Evolutionary conservation across 208 protist genomes (phyloP), one percentile per base, ranked within the genome.

Genomic region (Wallacemonas collosoma): DNA sequence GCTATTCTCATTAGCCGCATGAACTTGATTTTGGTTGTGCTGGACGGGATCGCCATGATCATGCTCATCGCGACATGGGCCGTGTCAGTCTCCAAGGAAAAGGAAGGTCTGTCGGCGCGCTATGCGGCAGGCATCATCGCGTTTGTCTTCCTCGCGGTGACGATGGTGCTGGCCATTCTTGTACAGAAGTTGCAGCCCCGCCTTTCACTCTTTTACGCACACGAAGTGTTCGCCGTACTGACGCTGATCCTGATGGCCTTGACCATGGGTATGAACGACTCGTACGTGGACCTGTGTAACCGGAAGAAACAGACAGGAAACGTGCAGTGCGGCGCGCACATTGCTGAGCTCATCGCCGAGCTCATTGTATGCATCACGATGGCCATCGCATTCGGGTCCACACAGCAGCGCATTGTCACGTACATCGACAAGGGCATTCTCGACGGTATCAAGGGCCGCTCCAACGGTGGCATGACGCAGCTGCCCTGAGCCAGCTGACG

Each of bases 351-450:
- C 35, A 61, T 94, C 3, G 91, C 85, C 4, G 81, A 95, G 54
- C 40, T 93, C 3, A 58, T 93, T 5, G 79, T 93, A 11, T 82
- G 70, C 44, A 50, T 95, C n/a, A 88, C 81, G 7, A 91, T 93
- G 88, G 84, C 64, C 17, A 68, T 79, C 56, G 77, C 73, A 50
- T 95, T 82, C 75, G 79, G 63, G n/a, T 88, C 85, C 26, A 92
- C 90, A 17, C 91, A 95, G 71, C 88, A 95, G 77, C 88, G 91
- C 14, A 89, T 95, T 65, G 82, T 94, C 35, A 90, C 80, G 1
- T 95, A 92, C 72, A 91, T 94, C 62, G 87, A 94, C 73, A 94
- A 93, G 69, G 87, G 88, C 50, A 94, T 95, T 68, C 73, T 95
- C 36, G 88, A 95, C 61, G 91, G 91, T 51, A 94, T 94, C 60